Base-by-base conservation (phyloP, 164 flowering plant genomes). In the Dillenia turbinata region DNA sequence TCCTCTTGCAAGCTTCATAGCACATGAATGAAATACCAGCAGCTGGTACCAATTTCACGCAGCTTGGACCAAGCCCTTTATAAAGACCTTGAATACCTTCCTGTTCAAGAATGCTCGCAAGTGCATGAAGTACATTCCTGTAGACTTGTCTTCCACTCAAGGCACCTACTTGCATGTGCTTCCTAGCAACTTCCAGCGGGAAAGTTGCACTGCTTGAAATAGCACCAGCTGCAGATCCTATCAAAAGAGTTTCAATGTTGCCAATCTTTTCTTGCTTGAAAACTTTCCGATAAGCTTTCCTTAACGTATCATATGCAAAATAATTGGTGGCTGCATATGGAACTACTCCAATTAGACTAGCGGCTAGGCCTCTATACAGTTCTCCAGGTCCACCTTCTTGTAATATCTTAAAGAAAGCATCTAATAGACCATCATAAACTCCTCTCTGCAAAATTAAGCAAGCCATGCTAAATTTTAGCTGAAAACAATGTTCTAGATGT, bases 281-380 rank as follows among this genome's bases (percentile, higher is more conserved):
- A 44, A 66, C 70, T 44, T 73, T 77, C 52, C 66, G 62, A 65
- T 94, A 91, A 17, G 78, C 76, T 63, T 86, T 94, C 52, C 90
- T 68, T 19, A 94, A 68, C 22, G 90, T 72, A 66, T 94, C 99
- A 62, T 91, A 94, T 0, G 99, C 97, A 75, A 68, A 91, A 75
- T 91, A 94, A 64, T 94, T 94, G 22, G 93, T 77, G 17, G 99
- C 96, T 33, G 99, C 95, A 74, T 94, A 94, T 14, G 99, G 99
- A 59, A 94, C 75, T n/a, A 94, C 95, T 52, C 99, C 99, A 10
- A 94, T 88, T 6, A 94, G 73, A 68, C 99, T 94, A 5, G 99
- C 96, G 54, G 88, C 80, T 44, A 94, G 94, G 51, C 99, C 99
- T 71, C 99, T 71, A 74, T 86, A 94, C n/a, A 94, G 87, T 74